Evolutionary conservation across 2,329 filamentous ascomycete genomes (phyloP).

Genomic region (Nectriaceae sp.): DNA sequence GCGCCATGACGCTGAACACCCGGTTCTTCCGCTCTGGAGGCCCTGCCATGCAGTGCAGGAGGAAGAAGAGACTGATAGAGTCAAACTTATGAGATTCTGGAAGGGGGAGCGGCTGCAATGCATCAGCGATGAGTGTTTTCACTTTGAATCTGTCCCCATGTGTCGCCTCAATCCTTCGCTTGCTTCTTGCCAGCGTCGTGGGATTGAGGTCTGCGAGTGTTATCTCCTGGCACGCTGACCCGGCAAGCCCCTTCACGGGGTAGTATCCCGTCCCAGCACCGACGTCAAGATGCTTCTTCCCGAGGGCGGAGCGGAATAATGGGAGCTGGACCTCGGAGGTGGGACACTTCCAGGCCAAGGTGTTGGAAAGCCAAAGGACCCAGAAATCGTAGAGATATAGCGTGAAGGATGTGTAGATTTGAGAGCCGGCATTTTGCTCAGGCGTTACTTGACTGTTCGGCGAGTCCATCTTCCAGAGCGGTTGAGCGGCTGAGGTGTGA

Average conservation of each 20-base stretch:
- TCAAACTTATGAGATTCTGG: constrained; percentile 31
- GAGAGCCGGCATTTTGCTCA: not conserved
- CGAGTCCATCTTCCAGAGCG: too few species aligned
- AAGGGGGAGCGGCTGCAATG: constrained; percentile 34
- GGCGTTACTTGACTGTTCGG: too few species aligned
- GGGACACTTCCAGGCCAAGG: constrained; percentile 38
- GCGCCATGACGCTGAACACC: constrained; percentile 15
- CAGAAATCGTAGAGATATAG: constrained; percentile 32
- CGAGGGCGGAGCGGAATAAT: constrained; percentile 37
- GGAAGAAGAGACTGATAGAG: constrained; percentile 35
- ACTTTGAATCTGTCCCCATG: constrained; percentile 21
- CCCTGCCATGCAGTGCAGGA: constrained; percentile 29
- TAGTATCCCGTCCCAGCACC: constrained; percentile 44
- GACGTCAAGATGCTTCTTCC: constrained; percentile 39
- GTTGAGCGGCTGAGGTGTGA: too few species aligned
- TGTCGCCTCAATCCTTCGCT: constrained; percentile 22
- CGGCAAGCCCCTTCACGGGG: constrained; percentile 29
- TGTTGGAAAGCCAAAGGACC: constrained; percentile 38
- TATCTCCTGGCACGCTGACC: constrained; percentile 25
- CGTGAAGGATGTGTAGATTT: not conserved
- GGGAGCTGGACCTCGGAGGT: constrained; percentile 32
- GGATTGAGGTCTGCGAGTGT: constrained; percentile 40
- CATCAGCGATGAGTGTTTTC: constrained; percentile 37
- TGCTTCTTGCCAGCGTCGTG: constrained; percentile 33
- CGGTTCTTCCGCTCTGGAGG: constrained; percentile 18